Evolutionary conservation across 2,329 filamentous ascomycete species (phyloP), one percentile per base, ranked within the genome.

Genomic region (Nemania diffusa): DNA sequence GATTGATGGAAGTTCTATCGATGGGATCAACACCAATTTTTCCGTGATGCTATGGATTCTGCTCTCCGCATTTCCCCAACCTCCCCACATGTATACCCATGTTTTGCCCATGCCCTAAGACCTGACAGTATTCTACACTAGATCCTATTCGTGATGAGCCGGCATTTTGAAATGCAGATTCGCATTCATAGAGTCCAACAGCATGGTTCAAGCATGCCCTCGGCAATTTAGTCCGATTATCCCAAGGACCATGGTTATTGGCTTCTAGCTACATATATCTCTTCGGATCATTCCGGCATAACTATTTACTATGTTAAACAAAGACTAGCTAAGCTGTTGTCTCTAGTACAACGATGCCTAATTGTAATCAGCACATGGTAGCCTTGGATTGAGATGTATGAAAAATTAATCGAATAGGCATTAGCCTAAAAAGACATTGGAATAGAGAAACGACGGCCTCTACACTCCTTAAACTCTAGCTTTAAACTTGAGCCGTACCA

Each of bases 1-100:
- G 71, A 73, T 73, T 73, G 72, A 73, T 68, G 72, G 72, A 73
- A 71, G 62, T 67, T 67, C 32, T 63, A 48, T 3, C n/a, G 17
- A 64, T 59, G 66, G 58, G 59, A 44, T 32, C 13, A 20, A 42
- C 52, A 32, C 48, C 50, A 60, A 57, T 70, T 65, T 56, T 46
- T 70, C 70, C 70, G 65, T 32, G 32, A 58, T 62, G 34, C 11
- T 40, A 42, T 37, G 46, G 37, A 17, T 34, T 24, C 26, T 62
- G 8, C 44, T 60, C 64, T 65, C 62, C 67, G 51, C 67, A 65
- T 65, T 69, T 56, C 71, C 67, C 66, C 62, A 69, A 68, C 32
- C 48, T 58, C 57, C 57, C 67, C 67, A 51, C 55, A 55, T 24
- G 50, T 37, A 53, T 20, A 7, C 3, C 5, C 42, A 46, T 13